phyloP scores from a whole-genome alignment of 164 flowering plant genomes.

The Chimonanthus praecox region DNA sequence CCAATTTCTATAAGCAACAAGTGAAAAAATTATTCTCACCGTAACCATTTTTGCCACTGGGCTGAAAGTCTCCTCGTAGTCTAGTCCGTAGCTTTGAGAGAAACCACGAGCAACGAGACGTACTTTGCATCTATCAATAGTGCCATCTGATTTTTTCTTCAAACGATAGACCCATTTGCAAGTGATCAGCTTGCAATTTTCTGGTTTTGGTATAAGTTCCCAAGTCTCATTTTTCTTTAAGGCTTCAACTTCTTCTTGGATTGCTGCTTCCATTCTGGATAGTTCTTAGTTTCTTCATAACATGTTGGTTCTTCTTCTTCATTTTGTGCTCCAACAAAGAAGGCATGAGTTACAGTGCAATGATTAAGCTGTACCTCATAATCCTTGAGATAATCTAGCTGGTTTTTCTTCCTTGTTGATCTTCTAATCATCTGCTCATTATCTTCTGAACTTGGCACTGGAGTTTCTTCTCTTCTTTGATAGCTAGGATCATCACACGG shows the following conservation, averaged over 20 bases:
- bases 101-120: conserved; percentile 2
- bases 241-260: conserved; percentile 4
- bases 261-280: not conserved
- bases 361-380: too few relatives aligned
- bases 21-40: not conserved
- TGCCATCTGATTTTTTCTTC: not conserved
- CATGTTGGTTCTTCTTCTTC: not conserved
- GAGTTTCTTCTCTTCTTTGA: not conserved
- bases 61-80: not conserved
- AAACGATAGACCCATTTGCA: conserved; percentile 4
- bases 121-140: conserved; percentile 1
- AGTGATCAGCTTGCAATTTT: not conserved
- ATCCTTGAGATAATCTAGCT: too few relatives aligned
- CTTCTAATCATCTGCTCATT: too few relatives aligned
- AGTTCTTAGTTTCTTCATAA: conserved; percentile 5
- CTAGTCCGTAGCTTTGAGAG: not conserved
- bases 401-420: too few relatives aligned
- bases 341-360: not conserved
- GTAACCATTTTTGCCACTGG: not conserved
- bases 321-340: not conserved
- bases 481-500: not conserved
- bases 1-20: not conserved
- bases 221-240: conserved; percentile 5
- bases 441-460: not conserved
- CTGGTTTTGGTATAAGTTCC: conserved; percentile 4